Evolutionary conservation across 2,329 filamentous ascomycete species (phyloP).

Genomic region (Cercospora sp.): DNA sequence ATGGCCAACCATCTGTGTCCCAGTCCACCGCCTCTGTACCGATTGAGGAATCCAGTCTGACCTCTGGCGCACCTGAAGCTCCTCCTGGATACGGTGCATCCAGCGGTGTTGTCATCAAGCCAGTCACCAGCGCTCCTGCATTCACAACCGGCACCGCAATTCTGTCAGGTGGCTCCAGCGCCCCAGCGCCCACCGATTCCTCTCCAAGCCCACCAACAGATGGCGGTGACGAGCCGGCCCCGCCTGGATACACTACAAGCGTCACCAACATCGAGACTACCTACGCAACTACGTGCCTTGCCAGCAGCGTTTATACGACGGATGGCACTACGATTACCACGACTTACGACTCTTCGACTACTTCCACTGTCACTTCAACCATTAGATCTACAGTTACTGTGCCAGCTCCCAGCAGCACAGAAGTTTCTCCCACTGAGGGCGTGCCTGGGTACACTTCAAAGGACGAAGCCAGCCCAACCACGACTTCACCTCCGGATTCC

Average conservation of each 20-base stretch:
- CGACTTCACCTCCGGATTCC: background rate
- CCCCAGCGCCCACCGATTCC: constrained; percentile 14
- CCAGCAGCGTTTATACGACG: constrained; percentile 21
- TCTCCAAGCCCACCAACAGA: constrained; percentile 1
- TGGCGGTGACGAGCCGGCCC: background rate
- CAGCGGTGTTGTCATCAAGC: constrained; percentile 13
- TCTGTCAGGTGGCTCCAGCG: constrained; percentile 7
- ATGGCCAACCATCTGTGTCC: constrained; percentile 18
- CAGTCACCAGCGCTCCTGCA: constrained; percentile 12
- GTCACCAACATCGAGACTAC: constrained; percentile 22
- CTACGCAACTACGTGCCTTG: constrained; percentile 24
- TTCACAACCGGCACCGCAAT: constrained; percentile 17
- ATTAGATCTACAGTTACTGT: constrained; percentile 22
- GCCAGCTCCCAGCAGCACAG: constrained; percentile 13
- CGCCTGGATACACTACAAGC: constrained; percentile 12
- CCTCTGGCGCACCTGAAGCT: constrained; percentile 5
- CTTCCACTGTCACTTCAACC: constrained; percentile 24
- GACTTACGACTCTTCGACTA: constrained; percentile 22
- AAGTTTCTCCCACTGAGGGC: constrained; percentile 18
- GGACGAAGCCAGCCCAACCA: constrained; percentile 13
- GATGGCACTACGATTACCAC: constrained; percentile 26
- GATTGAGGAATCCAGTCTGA: constrained; percentile 11
- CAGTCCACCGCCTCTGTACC: constrained; percentile 20
- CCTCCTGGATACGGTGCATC: constrained; percentile 8
- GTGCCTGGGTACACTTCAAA: constrained; percentile 13